Evolutionary conservation across 2,329 filamentous ascomycete species (phyloP), one percentile per base, ranked within the genome.

Genomic region (Alternaria brassicae): DNA sequence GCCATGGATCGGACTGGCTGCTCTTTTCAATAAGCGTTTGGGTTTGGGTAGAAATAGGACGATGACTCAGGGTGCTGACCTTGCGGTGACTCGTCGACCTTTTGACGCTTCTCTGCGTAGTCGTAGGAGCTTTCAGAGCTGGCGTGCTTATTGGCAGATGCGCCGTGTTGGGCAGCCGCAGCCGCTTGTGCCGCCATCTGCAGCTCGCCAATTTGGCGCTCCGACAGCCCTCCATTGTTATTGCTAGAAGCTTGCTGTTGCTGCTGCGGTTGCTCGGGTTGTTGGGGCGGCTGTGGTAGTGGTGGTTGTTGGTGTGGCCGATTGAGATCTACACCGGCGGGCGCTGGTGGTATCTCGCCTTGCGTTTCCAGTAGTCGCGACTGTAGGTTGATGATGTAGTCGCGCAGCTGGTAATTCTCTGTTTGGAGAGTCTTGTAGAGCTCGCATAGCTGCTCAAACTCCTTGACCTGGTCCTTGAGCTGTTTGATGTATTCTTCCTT

Each of bases 401-500:
- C 93, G 68, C 93, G 89, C 40, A 99, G 83, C 62, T 91, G 88
- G 75, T 93, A 95, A 79, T 97, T 97, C 77, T 99, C 94, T 27
- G 87, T 84, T 74, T 97, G 92, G 25, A 96, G 81, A n/a, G 85
- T 81, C 77, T 96, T 95, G 79, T 87, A 92, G 56, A 86, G 87
- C 63, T 91, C 86, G 67, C 93, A 91, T 78, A 97, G 86, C 17
- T 88, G 85, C 68, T 87, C 85, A 66, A 88, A 91, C 28, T 95
- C 91, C 71, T 92, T 89, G 51, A 97, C 92, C 76, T 98, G 92
- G 75, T 95, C 91, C 79, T 99, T 95, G 6, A 99, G 86, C 77
- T 96, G 96, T 82, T 96, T 96, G 78, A 99, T 99, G 78, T 99
- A 97, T 44, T 92, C 91, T 80, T 99, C 95, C 77, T 99, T 99